phyloP scores from a whole-genome alignment of 768 basidiomycete species.

The Podaxis sp. region DNA sequence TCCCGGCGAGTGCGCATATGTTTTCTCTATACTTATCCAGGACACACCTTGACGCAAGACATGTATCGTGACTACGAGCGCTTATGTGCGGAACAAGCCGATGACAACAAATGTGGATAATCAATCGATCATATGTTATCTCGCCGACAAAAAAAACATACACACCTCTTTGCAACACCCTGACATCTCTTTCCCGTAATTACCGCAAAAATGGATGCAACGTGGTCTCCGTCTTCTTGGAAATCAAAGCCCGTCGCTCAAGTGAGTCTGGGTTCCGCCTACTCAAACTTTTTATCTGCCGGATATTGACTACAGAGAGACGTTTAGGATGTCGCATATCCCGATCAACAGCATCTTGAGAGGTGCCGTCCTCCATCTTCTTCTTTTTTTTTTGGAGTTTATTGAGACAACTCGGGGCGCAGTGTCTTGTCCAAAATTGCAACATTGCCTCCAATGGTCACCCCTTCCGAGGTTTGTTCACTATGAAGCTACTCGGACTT shows the following conservation, averaged over 20 bases:
- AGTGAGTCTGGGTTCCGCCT: conserved; percentile 11
- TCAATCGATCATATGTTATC: background rate
- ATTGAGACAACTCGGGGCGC: background rate
- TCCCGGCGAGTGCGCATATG: background rate
- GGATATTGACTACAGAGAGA: background rate
- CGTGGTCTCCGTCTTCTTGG: conserved; percentile 82
- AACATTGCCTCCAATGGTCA: conserved; percentile 84
- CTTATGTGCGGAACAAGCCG: conserved; percentile 4
- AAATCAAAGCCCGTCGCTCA: conserved; percentile 31
- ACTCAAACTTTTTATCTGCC: background rate
- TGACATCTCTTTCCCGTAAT: background rate
- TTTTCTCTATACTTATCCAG: background rate
- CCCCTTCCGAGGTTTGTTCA: conserved; percentile 77
- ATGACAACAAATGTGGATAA: background rate
- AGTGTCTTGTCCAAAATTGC: conserved; percentile 79
- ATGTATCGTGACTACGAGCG: background rate
- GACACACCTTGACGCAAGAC: background rate
- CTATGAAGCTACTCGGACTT: conserved; percentile 24
- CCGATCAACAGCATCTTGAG: conserved; percentile 16
- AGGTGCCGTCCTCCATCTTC: conserved; percentile 12
- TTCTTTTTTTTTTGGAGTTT: background rate
- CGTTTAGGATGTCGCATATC: conserved; percentile 19
- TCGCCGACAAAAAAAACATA: background rate
- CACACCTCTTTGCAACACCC: background rate
- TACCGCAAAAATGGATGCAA: conserved; percentile 2